Conservation (phyloP, 1,139 yeast genomes). For the Lodderomyces theae region DNA sequence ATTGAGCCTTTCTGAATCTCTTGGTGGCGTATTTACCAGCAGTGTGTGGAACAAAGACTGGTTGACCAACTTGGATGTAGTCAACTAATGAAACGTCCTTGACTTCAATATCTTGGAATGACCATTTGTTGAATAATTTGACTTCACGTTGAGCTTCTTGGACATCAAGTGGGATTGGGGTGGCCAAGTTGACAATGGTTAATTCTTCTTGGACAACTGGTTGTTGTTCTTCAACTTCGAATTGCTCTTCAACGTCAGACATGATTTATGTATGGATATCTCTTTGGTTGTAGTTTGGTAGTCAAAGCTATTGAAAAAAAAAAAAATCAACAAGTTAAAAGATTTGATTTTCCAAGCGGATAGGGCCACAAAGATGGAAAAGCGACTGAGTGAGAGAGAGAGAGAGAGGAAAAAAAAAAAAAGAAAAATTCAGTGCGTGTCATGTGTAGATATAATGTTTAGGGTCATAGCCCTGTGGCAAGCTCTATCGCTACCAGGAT, state of each 20-base stretch:
- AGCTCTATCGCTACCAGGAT: no score
- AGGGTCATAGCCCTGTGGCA: no score
- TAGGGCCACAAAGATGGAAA: neutral
- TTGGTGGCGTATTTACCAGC: slow-evolving; percentile 99
- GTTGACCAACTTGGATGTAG: slow-evolving; percentile 96
- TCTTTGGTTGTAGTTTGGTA: neutral
- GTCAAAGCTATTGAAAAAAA: no score
- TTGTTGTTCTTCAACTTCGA: slow-evolving; percentile 23
- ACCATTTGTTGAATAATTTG: slow-evolving; percentile 99
- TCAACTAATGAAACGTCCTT: slow-evolving; percentile 98
- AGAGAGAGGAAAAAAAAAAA: no score
- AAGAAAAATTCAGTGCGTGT: no score
- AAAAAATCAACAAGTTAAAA: no score
- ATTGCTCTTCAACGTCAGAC: slow-evolving; percentile 50
- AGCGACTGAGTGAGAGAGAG: no score
- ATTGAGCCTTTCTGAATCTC: slow-evolving; percentile 99
- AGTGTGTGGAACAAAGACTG: slow-evolving; percentile 98
- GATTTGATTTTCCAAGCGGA: neutral
- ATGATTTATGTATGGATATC: slow-evolving; percentile 20
- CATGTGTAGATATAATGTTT: no score
- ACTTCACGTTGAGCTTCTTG: slow-evolving; percentile 95
- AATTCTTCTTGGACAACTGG: slow-evolving; percentile 71
- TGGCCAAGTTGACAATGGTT: slow-evolving; percentile 82
- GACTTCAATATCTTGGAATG: slow-evolving; percentile 95
- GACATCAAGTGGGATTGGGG: slow-evolving; percentile 94